Conservation (phyloP, 805 yeast species). For the Debaryomyces castellii region DNA sequence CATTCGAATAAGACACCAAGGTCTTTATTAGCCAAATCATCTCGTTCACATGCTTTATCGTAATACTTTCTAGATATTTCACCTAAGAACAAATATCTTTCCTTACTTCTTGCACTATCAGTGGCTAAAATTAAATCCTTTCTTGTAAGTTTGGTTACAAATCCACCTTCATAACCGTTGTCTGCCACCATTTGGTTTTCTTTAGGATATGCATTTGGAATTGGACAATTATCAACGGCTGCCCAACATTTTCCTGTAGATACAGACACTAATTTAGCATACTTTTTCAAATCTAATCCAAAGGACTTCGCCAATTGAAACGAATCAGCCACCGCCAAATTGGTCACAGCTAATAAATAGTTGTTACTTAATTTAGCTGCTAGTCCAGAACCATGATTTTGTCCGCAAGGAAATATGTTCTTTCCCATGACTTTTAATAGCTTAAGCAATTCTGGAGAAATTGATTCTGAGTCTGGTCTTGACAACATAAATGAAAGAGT, state of each 20-base stretch:
- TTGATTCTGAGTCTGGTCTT: conserved; percentile 23
- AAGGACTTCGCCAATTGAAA: conserved; percentile 51
- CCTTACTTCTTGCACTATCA: conserved; percentile 30
- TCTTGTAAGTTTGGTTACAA: conserved; percentile 46
- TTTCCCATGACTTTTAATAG: conserved; percentile 19
- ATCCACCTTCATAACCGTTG: conserved; percentile 47
- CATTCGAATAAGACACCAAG: conserved; percentile 44
- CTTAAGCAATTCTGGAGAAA: conserved; percentile 28
- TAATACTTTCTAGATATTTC: conserved; percentile 41
- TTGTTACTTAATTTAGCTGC: conserved; percentile 57
- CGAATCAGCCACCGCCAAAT: conserved; percentile 55
- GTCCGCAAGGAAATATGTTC: conserved; percentile 49
- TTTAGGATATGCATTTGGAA: conserved; percentile 44
- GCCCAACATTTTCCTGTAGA: conserved; percentile 59
- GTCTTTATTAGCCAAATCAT: conserved; percentile 39
- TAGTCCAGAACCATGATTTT: conserved; percentile 48
- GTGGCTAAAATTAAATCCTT: conserved; percentile 46
- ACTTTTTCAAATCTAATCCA: conserved; percentile 45
- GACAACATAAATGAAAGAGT: conserved; percentile 55
- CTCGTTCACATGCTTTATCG: conserved; percentile 42
- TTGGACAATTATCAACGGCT: conserved; percentile 53
- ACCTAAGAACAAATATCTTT: conserved; percentile 37
- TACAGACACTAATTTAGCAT: conserved; percentile 49
- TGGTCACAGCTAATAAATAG: conserved; percentile 51
- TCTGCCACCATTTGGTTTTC: conserved; percentile 36